A percentile compares a stretch with the other conserved stretches of the same genome.
Conservation (phyloP, 495 filamentous ascomycete species). For the Penicillium diatomitis region DNA sequence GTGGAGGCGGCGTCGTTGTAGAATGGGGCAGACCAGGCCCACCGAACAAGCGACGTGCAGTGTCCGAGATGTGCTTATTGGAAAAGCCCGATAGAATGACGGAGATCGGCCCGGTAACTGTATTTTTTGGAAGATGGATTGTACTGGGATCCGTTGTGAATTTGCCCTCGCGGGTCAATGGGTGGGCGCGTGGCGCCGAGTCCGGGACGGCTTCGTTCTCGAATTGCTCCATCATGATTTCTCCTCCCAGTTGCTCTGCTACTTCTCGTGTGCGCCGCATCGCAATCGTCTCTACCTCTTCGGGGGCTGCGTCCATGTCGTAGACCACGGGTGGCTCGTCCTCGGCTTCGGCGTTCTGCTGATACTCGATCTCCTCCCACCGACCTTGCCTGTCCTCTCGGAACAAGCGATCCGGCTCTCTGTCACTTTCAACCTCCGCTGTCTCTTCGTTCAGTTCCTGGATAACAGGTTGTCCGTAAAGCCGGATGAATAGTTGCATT, state of each 20-base stretch:
- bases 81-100: slow-evolving; percentile 55
- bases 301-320: slow-evolving; percentile 29
- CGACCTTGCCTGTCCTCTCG: slow-evolving; percentile 51
- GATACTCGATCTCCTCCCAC: slow-evolving; percentile 51
- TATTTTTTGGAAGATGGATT: slow-evolving; percentile 54
- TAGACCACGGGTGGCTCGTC: slow-evolving; percentile 26
- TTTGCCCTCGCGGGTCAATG: slow-evolving; percentile 52
- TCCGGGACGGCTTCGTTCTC: slow-evolving; percentile 42
- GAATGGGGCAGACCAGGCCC: slow-evolving; percentile 67
- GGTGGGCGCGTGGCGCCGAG: slow-evolving; percentile 44
- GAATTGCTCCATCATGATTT: slow-evolving; percentile 39
- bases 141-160: slow-evolving; percentile 63
- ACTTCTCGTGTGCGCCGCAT: slow-evolving; percentile 36
- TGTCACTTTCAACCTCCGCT: slow-evolving; percentile 22
- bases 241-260: slow-evolving; percentile 38
- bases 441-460: slow-evolving; percentile 23
- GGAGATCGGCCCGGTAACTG: slow-evolving; percentile 58
- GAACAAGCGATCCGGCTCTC: slow-evolving; percentile 34
- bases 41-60: slow-evolving; percentile 63
- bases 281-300: slow-evolving; percentile 22
- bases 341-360: slow-evolving; percentile 16
- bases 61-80: slow-evolving; percentile 61
- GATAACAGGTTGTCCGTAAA: slow-evolving; percentile 64
- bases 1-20: slow-evolving; percentile 43
- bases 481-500: slow-evolving; percentile 62